Evolutionary conservation across 177 flowering plant species (phyloP).

Genomic region (Vitis hybrid): DNA sequence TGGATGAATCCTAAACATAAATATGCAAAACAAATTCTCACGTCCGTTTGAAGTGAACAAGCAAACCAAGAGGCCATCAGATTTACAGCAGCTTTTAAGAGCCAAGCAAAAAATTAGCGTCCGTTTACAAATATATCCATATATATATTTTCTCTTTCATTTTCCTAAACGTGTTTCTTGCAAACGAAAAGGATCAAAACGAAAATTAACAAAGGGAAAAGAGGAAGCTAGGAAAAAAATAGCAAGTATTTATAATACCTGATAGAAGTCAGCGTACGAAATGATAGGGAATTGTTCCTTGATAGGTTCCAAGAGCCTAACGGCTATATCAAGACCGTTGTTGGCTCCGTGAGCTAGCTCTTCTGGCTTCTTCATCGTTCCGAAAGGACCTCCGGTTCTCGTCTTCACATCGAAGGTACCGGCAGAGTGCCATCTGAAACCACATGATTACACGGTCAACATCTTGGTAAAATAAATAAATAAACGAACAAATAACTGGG

Average conservation of each 20-base stretch:
- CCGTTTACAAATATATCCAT: no score
- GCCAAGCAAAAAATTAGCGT: no score
- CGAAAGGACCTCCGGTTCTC: constrained; percentile 90
- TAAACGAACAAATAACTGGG: not conserved
- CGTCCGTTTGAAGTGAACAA: no score
- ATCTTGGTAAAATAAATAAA: not conserved
- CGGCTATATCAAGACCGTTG: constrained; percentile 77
- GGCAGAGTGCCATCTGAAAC: constrained; percentile 87
- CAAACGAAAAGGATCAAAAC: not conserved
- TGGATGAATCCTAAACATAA: no score
- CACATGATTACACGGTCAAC: not conserved
- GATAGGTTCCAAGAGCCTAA: constrained; percentile 72
- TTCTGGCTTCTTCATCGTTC: constrained; percentile 66
- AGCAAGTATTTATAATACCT: constrained; percentile 35
- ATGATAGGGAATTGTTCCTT: constrained; percentile 73
- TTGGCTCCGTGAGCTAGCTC: constrained; percentile 76
- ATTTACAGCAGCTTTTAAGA: no score
- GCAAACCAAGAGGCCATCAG: no score
- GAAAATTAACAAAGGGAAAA: not conserved
- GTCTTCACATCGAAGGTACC: constrained; percentile 73
- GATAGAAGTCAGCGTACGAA: constrained; percentile 72
- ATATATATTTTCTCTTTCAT: no score
- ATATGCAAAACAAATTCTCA: no score
- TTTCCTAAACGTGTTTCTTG: no score
- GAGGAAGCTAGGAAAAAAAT: not conserved